Base-by-base conservation (phyloP, 75 land plant genomes). In the Picea sitchensis region DNA sequence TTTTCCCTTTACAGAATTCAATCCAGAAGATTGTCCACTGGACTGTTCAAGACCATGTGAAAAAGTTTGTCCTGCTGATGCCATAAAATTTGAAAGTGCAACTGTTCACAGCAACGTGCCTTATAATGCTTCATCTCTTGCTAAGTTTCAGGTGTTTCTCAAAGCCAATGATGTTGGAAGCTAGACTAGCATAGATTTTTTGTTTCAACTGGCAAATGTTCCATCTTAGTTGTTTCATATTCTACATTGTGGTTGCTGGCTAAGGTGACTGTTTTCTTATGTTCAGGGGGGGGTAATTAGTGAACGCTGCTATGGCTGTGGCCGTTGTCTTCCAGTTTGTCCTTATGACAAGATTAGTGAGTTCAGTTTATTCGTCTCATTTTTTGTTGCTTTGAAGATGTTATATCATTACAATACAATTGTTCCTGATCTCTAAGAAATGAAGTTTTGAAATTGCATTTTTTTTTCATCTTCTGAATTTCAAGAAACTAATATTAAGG, bases 291-390 rank as follows among this genome's bases (percentile, higher is more conserved):
- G 99, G 75, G 99, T 96, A 3, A 78, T 92, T 15, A 87, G 86
- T 73, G 97, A 96, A 77, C 88, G 99, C 6, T 96, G 99, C 59
- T 96, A 96, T 84, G 97, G 97, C 1, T 96, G 99, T 92, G 99
- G 97, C 15, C 95, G 97, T 36, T 96, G 99, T 82, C 83, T 91
- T 63, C 88, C 92, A 26, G 84, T 92, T 30, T 96, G 99, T 76
- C 99, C 99, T 36, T 84, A 92, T 60, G 96, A 91, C 68, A 86
- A 86, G 79, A 96, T 96, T 82, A 81, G 99, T 96, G 59, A 56
- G 87, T 81, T 8, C 56, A 51, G 56, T 51, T 51, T 12, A 51
- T 51, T 51, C 56, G 56, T 51, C 12, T 51, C 56, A 51, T 51
- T 51, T 51, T 51, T 51, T 9, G 56, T 51, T 51, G 56, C 56